Conservation (phyloP, 805 yeast genomes). For the Naumovozyma castellii region DNA sequence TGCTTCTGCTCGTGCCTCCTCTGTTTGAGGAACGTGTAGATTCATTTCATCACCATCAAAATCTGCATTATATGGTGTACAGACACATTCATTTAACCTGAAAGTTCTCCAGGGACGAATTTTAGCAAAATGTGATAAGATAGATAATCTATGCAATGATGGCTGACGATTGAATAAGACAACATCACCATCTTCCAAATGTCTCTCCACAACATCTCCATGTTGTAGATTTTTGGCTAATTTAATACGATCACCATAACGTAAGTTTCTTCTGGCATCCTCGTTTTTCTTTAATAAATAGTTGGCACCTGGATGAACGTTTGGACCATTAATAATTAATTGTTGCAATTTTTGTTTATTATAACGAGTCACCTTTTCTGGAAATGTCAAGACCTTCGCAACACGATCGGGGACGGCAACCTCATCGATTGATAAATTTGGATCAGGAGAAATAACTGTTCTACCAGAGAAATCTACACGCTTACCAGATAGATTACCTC, state of each 20-base stretch:
- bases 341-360: slow-evolving; percentile 69
- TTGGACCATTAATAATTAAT: slow-evolving; percentile 76
- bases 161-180: slow-evolving; percentile 97
- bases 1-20: slow-evolving; percentile 98
- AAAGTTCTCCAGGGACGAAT: slow-evolving; percentile 97
- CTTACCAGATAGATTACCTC: slow-evolving; percentile 96
- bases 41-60: slow-evolving; percentile 99
- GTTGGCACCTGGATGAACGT: slow-evolving; percentile 92
- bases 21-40: slow-evolving; percentile 96
- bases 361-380: slow-evolving; percentile 87
- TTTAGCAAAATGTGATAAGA: slow-evolving; percentile 90
- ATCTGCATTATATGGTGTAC: slow-evolving; percentile 98
- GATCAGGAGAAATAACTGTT: slow-evolving; percentile 98
- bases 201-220: slow-evolving; percentile 95
- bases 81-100: slow-evolving; percentile 94
- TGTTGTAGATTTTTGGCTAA: slow-evolving; percentile 66
- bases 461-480: slow-evolving; percentile 98
- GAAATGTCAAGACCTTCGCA: slow-evolving; percentile 90
- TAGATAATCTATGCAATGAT: slow-evolving; percentile 87
- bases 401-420: slow-evolving; percentile 98
- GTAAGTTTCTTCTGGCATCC: slow-evolving; percentile 73
- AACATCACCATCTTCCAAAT: slow-evolving; percentile 92
- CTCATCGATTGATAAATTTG: slow-evolving; percentile 87
- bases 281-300: slow-evolving; percentile 77
- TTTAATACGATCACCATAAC: slow-evolving; percentile 77